Percentiles rank a stretch among this genome's conserved stretches.
These are phyloP conservation scores for Ophiocordyceps polyrhachis-furcata DNA, from an alignment of 2,329 filamentous ascomycete species.

Conservation along the genomic window DNA sequence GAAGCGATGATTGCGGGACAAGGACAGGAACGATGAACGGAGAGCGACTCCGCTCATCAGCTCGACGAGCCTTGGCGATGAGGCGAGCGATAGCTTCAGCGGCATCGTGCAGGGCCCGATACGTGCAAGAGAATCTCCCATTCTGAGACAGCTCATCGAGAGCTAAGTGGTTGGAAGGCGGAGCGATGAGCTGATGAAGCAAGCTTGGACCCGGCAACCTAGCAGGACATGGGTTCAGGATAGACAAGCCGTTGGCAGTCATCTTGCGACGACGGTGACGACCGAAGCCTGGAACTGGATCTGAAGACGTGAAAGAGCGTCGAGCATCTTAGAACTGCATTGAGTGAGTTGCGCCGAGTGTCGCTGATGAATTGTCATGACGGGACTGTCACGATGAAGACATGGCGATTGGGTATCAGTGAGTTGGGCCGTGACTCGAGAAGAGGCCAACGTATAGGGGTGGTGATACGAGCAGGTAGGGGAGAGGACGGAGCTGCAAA, in stretches of 20 bases:
- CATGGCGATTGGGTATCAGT: neutral
- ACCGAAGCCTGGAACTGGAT: neutral
- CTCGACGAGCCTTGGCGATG: slow-evolving; percentile 14
- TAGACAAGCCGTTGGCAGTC: slow-evolving; percentile 17
- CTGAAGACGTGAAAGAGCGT: neutral
- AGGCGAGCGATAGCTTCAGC: slow-evolving; percentile 36
- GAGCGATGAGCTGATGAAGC: slow-evolving; percentile 41
- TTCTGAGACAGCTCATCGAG: slow-evolving; percentile 14
- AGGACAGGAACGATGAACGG: slow-evolving; percentile 53
- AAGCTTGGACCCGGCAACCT: slow-evolving; percentile 24
- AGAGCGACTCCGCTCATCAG: slow-evolving; percentile 1
- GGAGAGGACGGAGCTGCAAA: neutral
- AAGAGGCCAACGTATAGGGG: neutral
- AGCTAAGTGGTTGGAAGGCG: slow-evolving; percentile 9
- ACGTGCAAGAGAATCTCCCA: slow-evolving; percentile 30
- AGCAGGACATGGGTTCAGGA: slow-evolving; percentile 25
- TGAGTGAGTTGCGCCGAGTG: neutral
- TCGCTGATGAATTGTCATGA: neutral
- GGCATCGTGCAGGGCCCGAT: slow-evolving; percentile 38
- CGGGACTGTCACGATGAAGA: neutral
- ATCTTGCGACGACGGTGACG: slow-evolving; percentile 5
- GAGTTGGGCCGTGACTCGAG: neutral
- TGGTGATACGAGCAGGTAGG: neutral
- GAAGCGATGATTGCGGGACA: slow-evolving; percentile 53
- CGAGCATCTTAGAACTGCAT: neutral